Evolutionary conservation across 2,329 filamentous ascomycete genomes (phyloP).

Genomic region (Nigrospora oryzae): DNA sequence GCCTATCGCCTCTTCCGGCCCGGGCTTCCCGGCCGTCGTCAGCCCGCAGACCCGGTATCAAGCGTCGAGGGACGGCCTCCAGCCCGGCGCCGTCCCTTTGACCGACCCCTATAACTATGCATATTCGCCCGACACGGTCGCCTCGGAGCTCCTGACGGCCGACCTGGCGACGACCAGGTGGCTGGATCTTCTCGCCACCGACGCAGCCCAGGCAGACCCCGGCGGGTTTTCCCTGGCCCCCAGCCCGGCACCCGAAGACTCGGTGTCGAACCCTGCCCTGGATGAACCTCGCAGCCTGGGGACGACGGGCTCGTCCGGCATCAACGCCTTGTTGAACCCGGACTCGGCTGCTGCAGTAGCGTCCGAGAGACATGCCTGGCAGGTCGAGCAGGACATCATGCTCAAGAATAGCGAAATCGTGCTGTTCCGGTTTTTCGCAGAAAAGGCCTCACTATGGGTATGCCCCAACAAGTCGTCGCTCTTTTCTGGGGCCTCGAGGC

Average conservation of each 20-base stretch:
- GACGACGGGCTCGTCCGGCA: neutral
- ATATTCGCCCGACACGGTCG: slow-evolving; percentile 16
- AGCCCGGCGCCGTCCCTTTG: neutral
- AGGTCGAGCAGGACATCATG: slow-evolving; percentile 12
- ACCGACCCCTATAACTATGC: slow-evolving; percentile 6
- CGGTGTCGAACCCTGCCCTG: slow-evolving; percentile 1
- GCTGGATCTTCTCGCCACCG: slow-evolving; percentile 20
- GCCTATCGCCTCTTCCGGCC: no score
- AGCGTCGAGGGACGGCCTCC: slow-evolving; percentile 1
- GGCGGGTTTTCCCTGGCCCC: slow-evolving; percentile 16
- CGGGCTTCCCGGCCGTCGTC: neutral
- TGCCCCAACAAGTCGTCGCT: neutral
- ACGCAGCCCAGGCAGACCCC: slow-evolving; percentile 22
- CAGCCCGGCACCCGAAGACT: slow-evolving; percentile 8
- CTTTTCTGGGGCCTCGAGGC: no score
- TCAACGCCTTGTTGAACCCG: neutral
- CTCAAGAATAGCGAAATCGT: slow-evolving; percentile 15
- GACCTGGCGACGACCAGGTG: slow-evolving; percentile 21
- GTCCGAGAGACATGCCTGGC: slow-evolving; percentile 16
- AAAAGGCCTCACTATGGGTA: slow-evolving; percentile 14
- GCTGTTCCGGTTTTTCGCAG: slow-evolving; percentile 19
- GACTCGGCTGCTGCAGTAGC: slow-evolving; percentile 4
- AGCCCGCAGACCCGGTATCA: slow-evolving; percentile 6
- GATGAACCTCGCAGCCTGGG: neutral
- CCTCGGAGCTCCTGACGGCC: slow-evolving; percentile 17